These are phyloP conservation scores for Ajuga chamaepitys DNA, from an alignment of 257 asterid species.

Conservation along the genomic window DNA sequence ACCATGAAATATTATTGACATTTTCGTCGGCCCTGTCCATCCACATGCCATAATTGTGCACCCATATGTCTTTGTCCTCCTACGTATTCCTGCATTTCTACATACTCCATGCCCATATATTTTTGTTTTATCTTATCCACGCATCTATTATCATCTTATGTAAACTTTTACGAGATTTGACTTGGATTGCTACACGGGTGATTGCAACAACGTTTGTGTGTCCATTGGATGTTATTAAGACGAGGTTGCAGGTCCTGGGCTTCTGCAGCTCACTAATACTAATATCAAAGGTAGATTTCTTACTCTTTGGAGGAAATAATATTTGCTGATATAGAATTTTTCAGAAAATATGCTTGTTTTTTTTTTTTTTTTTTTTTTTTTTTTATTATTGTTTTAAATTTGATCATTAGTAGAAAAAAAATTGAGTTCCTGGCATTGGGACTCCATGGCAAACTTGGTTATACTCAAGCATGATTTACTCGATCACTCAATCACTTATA, in stretches of 20 bases:
- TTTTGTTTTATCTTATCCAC: neutral
- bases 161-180: constrained; percentile 8
- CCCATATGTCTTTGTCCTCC: too few species aligned
- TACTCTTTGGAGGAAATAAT: neutral
- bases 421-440: neutral
- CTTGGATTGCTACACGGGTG: constrained; percentile 57
- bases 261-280: constrained; percentile 54
- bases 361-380: neutral
- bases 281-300: constrained; percentile 57
- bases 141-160: too few species aligned
- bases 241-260: constrained; percentile 94
- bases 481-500: too few species aligned
- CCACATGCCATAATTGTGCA: too few species aligned
- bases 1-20: too few species aligned
- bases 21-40: too few species aligned
- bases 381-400: too few species aligned
- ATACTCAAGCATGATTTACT: too few species aligned
- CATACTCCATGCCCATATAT: too few species aligned
- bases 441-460: too few species aligned
- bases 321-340: neutral
- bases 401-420: neutral
- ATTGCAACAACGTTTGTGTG: constrained; percentile 97
- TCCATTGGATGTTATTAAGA: constrained; percentile 96
- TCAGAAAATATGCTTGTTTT: neutral
- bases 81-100: too few species aligned